Percentiles rank a stretch among this genome's conserved stretches.
These are phyloP conservation scores for Trichophyton schoenleinii DNA, from an alignment of 2,329 filamentous ascomycete species.

Conservation along the genomic window DNA sequence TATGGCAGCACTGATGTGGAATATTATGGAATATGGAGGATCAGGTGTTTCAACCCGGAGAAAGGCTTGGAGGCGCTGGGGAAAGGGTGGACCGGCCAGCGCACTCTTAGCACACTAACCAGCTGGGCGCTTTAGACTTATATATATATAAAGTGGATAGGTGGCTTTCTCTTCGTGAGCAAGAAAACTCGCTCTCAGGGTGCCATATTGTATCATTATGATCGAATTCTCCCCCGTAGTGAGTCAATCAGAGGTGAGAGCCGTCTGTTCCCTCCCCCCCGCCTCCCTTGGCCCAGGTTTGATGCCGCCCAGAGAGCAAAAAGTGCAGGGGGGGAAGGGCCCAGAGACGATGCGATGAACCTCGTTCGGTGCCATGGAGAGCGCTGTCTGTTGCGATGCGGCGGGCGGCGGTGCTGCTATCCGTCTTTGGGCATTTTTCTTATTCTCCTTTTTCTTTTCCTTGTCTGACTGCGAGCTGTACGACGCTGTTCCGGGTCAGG, in stretches of 20 bases:
- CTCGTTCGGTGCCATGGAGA: background rate
- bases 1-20: background rate
- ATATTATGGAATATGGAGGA: background rate
- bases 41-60: background rate
- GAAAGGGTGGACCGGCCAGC: too few relatives aligned
- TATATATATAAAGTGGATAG: background rate
- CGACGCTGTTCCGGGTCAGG: background rate
- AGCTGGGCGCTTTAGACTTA: background rate
- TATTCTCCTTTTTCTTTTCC: background rate
- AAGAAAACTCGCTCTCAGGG: background rate
- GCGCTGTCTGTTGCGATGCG: background rate
- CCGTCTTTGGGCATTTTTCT: background rate
- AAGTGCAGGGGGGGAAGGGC: background rate
- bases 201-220: background rate
- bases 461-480: background rate
- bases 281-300: background rate
- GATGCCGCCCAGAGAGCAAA: background rate
- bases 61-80: background rate
- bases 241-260: too few relatives aligned
- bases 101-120: background rate
- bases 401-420: background rate
- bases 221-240: too few relatives aligned
- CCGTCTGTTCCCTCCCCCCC: background rate
- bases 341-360: background rate
- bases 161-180: background rate